These are phyloP conservation scores for Cutaneotrichosporon sp. DNA, from an alignment of 1,284 basidiomycete genomes.

Conservation along the genomic window DNA sequence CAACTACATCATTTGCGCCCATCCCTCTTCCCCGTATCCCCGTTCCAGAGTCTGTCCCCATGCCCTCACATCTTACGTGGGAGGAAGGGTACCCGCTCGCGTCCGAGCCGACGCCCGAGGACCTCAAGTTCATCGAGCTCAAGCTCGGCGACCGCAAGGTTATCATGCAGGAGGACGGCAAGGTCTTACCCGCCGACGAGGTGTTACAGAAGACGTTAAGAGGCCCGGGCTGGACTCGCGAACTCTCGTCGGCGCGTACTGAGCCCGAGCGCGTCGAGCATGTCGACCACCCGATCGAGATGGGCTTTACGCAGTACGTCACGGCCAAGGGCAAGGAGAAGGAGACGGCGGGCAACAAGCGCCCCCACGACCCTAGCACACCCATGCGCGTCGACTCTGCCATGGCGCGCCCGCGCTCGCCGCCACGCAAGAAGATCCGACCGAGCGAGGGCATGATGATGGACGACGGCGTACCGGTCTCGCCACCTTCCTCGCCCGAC, in stretches of 20 bases:
- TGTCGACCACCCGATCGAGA: neutral
- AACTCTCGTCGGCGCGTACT: constrained; percentile 19
- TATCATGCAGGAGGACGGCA: constrained; percentile 45
- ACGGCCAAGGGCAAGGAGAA: constrained; percentile 33
- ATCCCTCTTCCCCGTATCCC: constrained; percentile 48
- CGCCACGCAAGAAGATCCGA: constrained; percentile 48
- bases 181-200: constrained; percentile 12
- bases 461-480: constrained; percentile 15
- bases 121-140: constrained; percentile 46
- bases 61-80: constrained; percentile 34
- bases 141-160: constrained; percentile 45
- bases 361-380: constrained; percentile 29
- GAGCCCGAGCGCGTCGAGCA: constrained; percentile 20
- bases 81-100: constrained; percentile 46
- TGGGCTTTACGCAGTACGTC: constrained; percentile 32
- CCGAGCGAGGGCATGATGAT: constrained; percentile 22
- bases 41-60: constrained; percentile 32
- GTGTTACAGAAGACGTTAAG: neutral
- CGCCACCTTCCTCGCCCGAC: constrained; percentile 42
- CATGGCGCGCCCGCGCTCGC: constrained; percentile 20
- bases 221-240: constrained; percentile 34
- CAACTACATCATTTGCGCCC: constrained; percentile 50
- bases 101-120: constrained; percentile 43
- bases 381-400: constrained; percentile 8
- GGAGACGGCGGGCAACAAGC: constrained; percentile 41